Conservation (phyloP, 441 rosid genomes). For the Erodium texanum region DNA sequence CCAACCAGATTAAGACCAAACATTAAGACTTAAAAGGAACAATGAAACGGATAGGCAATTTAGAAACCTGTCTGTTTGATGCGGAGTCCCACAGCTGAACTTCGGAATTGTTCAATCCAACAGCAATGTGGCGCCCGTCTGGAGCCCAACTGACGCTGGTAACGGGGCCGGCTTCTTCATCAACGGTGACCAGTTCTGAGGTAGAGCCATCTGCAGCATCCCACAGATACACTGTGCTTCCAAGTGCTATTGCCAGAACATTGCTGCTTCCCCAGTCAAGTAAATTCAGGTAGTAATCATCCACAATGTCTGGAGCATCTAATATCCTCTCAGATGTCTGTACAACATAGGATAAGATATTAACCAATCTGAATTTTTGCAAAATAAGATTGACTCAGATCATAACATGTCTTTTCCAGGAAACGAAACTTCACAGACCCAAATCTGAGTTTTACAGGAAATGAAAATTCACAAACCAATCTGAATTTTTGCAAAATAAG, state of each 20-base stretch:
- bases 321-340: slow-evolving; percentile 59
- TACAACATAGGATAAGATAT: not conserved
- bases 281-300: slow-evolving; percentile 65
- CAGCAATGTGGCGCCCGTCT: slow-evolving; percentile 56
- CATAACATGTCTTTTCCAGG: not conserved
- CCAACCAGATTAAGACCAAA: too few relatives aligned
- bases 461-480: not conserved
- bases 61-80: slow-evolving; percentile 34
- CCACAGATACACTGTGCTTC: slow-evolving; percentile 55
- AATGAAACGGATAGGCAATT: too few relatives aligned
- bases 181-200: slow-evolving; percentile 58
- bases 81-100: slow-evolving; percentile 59
- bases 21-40: too few relatives aligned
- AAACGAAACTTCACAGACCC: not conserved
- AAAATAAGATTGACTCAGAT: not conserved
- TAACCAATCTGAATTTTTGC: not conserved
- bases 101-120: slow-evolving; percentile 62
- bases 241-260: slow-evolving; percentile 63
- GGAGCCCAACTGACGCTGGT: slow-evolving; percentile 76
- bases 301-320: slow-evolving; percentile 63
- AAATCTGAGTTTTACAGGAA: not conserved
- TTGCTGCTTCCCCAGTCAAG: slow-evolving; percentile 68
- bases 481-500: not conserved
- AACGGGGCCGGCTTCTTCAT: slow-evolving; percentile 56
- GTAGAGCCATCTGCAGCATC: slow-evolving; percentile 52